Evolutionary conservation across 805 yeast species (phyloP), one percentile per base, ranked within the genome.

Genomic region (Saturnispora kantuleensis): DNA sequence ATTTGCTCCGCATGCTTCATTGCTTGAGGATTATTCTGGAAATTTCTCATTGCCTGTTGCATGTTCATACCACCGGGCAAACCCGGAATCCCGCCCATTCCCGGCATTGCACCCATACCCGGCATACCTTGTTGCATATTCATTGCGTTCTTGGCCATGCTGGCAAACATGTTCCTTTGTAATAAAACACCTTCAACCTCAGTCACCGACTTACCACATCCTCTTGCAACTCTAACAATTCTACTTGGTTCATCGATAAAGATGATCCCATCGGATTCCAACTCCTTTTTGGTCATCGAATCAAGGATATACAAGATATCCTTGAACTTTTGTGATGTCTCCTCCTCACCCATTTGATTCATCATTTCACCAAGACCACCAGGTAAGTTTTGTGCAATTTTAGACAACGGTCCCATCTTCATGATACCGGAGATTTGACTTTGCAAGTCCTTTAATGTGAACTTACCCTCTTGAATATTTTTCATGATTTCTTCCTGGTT

Each of bases 331-430:
- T 75, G 73, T n/a, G 86, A 76, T 0, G 96, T 81, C 56, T 93
- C 97, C 55, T 87, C 96, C 60, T 88, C 97, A 26, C 95, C 93
- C 37, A 86, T 79, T 62, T 85, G 90, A 42, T 74, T 78, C 76
- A 90, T 81, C 72, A 90, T 73, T 52, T 77, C 79, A 32, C 89
- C 77, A 66, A 88, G 76, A 57, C 96, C 86, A 21, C 82, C 93
- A 0, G 98, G 98, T 48, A 90, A 79, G 97, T 90, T 90, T 44
- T 83, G 77, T 3, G 97, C 96, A 50, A 90, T 86, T 60, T 93
- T 89, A 18, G 95, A 81, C 44, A 90, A 67, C 3, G 97, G 97
- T 2, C 98, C 98, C 95, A 93, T 86, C 63, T 93, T 93, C 76
- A 90, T 71, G 55, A 93, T 84, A 53, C 89, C 90, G 62, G 84